A percentile compares a stretch with the other conserved stretches of the same genome.
These are phyloP conservation scores for Beauveria rudraprayagi DNA, from an alignment of 2,329 filamentous ascomycete species.

Conservation along the genomic window DNA sequence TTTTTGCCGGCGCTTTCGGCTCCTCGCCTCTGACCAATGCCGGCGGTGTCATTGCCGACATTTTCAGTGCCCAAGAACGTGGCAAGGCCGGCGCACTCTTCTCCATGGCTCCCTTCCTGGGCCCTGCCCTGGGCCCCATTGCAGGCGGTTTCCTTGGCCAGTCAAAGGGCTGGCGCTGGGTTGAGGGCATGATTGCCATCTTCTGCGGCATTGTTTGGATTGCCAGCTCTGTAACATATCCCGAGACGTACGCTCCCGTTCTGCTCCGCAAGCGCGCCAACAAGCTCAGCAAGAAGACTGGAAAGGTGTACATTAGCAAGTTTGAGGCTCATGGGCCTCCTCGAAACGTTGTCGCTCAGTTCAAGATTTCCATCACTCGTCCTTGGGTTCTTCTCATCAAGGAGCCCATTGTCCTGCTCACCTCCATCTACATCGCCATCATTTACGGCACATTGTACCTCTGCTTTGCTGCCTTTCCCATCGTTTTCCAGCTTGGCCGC, in stretches of 20 bases:
- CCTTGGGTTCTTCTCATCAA: constrained; percentile 58
- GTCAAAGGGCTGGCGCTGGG: constrained; percentile 55
- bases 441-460: constrained; percentile 48
- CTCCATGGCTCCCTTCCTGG: constrained; percentile 55
- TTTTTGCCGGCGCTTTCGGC: constrained; percentile 57
- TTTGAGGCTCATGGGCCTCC: constrained; percentile 36
- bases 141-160: constrained; percentile 55
- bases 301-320: constrained; percentile 47
- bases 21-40: constrained; percentile 55
- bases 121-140: constrained; percentile 52
- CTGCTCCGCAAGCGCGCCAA: constrained; percentile 45
- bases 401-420: constrained; percentile 58
- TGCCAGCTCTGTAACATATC: constrained; percentile 39
- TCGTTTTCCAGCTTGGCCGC: constrained; percentile 52
- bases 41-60: constrained; percentile 56
- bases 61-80: constrained; percentile 47
- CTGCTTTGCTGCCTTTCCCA: constrained; percentile 47
- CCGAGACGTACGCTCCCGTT: constrained; percentile 53
- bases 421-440: constrained; percentile 56
- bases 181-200: constrained; percentile 53
- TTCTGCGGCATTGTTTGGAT: constrained; percentile 54
- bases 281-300: constrained; percentile 42
- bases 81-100: constrained; percentile 53
- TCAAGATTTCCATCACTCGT: constrained; percentile 49
- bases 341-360: constrained; percentile 36